Conservation (phyloP, 1,284 basidiomycete species). For the Tranzscheliella williamsii region DNA sequence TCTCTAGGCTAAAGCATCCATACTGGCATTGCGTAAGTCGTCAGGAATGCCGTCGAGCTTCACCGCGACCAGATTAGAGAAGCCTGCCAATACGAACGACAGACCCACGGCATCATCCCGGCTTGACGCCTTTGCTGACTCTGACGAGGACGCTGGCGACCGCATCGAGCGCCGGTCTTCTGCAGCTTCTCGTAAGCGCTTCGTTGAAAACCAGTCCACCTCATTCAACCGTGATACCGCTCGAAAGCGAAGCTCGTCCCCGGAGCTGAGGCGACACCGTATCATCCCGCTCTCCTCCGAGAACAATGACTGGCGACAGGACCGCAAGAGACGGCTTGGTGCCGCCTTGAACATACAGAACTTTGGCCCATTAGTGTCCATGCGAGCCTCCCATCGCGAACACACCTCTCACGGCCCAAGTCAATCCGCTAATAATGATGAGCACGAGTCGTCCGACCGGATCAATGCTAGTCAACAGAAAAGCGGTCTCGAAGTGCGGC, state of each 20-base stretch:
- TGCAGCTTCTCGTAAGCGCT: no score
- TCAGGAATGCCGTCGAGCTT: no score
- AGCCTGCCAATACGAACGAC: no score
- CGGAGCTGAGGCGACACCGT: constrained; percentile 3
- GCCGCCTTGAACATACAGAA: constrained; percentile 19
- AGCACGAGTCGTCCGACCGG: constrained; percentile 5
- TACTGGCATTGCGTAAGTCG: no score
- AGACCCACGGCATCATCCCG: no score
- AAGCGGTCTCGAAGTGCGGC: constrained; percentile 29
- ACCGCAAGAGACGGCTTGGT: constrained; percentile 47
- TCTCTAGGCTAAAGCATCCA: no score
- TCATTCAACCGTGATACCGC: constrained; percentile 22
- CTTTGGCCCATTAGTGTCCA: constrained; percentile 33
- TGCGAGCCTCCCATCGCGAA: constrained; percentile 6
- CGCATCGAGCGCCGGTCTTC: neutral
- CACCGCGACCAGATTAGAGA: no score
- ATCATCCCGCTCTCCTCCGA: constrained; percentile 40
- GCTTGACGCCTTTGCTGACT: neutral
- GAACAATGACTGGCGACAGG: constrained; percentile 51
- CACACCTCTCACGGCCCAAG: neutral
- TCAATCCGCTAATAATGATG: no score
- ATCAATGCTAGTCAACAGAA: constrained; percentile 42
- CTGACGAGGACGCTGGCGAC: neutral
- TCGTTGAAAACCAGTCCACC: constrained; percentile 7
- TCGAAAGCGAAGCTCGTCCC: constrained; percentile 3